These are phyloP conservation scores for Pseudovirgaria hyperparasitica DNA, from an alignment of 2,329 filamentous ascomycete genomes.

Conservation along the genomic window DNA sequence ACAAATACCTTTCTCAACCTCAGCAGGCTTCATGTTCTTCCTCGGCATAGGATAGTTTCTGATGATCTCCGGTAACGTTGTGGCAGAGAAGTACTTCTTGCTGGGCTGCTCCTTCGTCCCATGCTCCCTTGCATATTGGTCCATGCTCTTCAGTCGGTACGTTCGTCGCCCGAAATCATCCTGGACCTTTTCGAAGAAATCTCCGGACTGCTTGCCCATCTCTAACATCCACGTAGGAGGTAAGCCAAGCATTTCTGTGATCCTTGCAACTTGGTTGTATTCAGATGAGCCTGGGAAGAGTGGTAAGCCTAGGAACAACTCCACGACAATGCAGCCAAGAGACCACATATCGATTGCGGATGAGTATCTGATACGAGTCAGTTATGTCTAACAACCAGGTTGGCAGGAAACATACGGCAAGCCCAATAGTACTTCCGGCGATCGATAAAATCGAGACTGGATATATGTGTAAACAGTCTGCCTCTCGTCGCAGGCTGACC, in stretches of 20 bases:
- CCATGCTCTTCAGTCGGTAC: slow-evolving; percentile 91
- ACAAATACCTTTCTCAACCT: slow-evolving; percentile 80
- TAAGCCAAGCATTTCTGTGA: slow-evolving; percentile 94
- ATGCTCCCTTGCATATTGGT: slow-evolving; percentile 92
- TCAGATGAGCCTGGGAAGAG: slow-evolving; percentile 95
- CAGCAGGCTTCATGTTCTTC: slow-evolving; percentile 97
- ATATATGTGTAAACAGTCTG: slow-evolving; percentile 99
- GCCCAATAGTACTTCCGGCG: slow-evolving; percentile 88
- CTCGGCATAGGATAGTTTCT: slow-evolving; percentile 95
- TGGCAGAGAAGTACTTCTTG: slow-evolving; percentile 98
- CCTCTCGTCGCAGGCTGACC: slow-evolving; percentile 92
- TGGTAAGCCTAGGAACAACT: slow-evolving; percentile 87
- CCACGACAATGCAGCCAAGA: slow-evolving; percentile 92
- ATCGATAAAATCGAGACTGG: slow-evolving; percentile 94
- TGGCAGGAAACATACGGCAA: slow-evolving; percentile 46
- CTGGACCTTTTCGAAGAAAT: slow-evolving; percentile 87
- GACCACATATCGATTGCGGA: slow-evolving; percentile 99
- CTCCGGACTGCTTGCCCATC: slow-evolving; percentile 92
- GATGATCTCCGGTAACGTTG: slow-evolving; percentile 89
- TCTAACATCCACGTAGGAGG: slow-evolving; percentile 99
- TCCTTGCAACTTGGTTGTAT: slow-evolving; percentile 95
- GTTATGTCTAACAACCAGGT: neutral
- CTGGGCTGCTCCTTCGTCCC: slow-evolving; percentile 96
- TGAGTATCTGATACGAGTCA: slow-evolving; percentile 50
- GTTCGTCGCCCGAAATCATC: slow-evolving; percentile 89